Percentiles rank a stretch among this genome's conserved stretches.
These are phyloP conservation scores for Daedalea quercina DNA, from an alignment of 768 basidiomycete species.

Conservation along the genomic window DNA sequence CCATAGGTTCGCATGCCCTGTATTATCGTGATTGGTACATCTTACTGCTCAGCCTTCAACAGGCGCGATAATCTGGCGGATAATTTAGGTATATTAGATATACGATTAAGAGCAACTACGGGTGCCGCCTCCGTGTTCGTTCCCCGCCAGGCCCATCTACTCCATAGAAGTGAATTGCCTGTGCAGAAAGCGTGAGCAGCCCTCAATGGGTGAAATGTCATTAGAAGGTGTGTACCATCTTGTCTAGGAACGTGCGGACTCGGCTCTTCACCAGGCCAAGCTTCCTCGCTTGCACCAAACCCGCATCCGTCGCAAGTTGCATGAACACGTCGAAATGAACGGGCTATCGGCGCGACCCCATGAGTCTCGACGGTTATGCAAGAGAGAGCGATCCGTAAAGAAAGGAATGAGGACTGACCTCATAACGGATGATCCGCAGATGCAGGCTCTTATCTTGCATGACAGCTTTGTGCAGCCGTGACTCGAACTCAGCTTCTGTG, in stretches of 20 bases:
- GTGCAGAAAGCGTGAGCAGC: not conserved
- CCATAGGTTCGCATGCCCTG: not conserved
- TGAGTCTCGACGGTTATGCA: not conserved
- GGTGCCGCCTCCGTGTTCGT: slow-evolving; percentile 16
- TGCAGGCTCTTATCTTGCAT: slow-evolving; percentile 40
- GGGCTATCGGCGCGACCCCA: slow-evolving; percentile 33
- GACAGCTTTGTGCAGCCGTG: slow-evolving; percentile 35
- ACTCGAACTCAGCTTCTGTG: slow-evolving; percentile 36
- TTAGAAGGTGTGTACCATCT: slow-evolving; percentile 19
- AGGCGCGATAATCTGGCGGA: slow-evolving; percentile 16
- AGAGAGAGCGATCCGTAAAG: not conserved
- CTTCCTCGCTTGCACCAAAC: slow-evolving; percentile 17
- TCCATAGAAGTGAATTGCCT: slow-evolving; percentile 54
- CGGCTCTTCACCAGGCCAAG: slow-evolving; percentile 26
- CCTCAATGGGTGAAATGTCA: not conserved
- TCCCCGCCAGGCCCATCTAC: slow-evolving; percentile 24
- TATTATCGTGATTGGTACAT: not conserved
- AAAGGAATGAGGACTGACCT: slow-evolving; percentile 33
- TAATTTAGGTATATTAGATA: slow-evolving; percentile 10
- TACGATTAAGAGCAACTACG: slow-evolving; percentile 3
- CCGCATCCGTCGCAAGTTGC: slow-evolving; percentile 29
- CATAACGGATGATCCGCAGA: slow-evolving; percentile 55
- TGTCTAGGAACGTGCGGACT: slow-evolving; percentile 48
- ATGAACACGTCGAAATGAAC: slow-evolving; percentile 50
- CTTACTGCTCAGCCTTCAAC: slow-evolving; percentile 27